A percentile compares a stretch with the other conserved stretches of the same genome.
Conservation (phyloP, 73 alveolate species). For the Effrenium voratum region DNA sequence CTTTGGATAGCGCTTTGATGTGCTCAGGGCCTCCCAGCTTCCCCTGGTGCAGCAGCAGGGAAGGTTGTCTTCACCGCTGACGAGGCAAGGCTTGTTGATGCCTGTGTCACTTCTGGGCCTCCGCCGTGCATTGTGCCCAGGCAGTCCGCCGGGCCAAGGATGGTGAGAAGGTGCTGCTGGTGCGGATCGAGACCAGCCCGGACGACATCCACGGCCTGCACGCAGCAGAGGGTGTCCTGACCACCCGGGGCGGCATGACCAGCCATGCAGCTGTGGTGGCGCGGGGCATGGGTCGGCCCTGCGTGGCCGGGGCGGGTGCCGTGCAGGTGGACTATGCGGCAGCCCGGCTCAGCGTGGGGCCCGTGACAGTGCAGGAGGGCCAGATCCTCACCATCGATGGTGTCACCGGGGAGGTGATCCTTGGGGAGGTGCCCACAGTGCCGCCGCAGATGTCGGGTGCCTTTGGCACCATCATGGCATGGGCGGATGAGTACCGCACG, state of each 20-base stretch:
- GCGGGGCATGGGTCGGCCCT: constrained; percentile 97
- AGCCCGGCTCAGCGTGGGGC: constrained; percentile 30
- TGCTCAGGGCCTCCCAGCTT: constrained; percentile 88
- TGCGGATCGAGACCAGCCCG: constrained; percentile 96
- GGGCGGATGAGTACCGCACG: constrained; percentile 96
- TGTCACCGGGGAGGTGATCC: constrained; percentile 94
- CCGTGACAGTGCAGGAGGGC: constrained; percentile 95
- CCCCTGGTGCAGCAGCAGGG: constrained; percentile 60
- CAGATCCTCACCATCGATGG: constrained; percentile 96
- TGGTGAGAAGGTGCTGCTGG: constrained; percentile 94
- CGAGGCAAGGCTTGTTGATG: constrained; percentile 91
- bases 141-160: constrained; percentile 95
- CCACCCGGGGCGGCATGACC: constrained; percentile 96
- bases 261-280: constrained; percentile 97
- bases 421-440: constrained; percentile 36
- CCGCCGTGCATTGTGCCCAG: too few relatives aligned
- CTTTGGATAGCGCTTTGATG: too few relatives aligned
- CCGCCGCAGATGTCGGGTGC: constrained; percentile 33
- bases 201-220: constrained; percentile 95
- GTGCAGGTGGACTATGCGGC: constrained; percentile 44
- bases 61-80: constrained; percentile 73
- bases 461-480: constrained; percentile 95
- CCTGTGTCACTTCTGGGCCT: too few relatives aligned
- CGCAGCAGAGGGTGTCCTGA: constrained; percentile 94
- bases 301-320: constrained; percentile 95